Base-by-base conservation (phyloP, 108 stramenopile genomes). In the Skeletonema marinoi region DNA sequence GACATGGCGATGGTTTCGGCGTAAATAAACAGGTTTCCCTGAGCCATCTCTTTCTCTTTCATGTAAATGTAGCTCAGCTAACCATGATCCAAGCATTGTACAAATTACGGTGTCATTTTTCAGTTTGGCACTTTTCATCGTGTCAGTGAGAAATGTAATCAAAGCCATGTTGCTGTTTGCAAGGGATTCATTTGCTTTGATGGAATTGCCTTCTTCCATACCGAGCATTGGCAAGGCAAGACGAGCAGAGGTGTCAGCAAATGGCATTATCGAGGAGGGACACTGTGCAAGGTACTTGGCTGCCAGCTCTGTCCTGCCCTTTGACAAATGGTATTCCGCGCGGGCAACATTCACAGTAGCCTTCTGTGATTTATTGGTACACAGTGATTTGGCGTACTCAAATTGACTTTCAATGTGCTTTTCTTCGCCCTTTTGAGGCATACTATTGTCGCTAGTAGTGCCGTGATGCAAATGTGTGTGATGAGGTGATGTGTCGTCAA, bases 71-170 rank as follows among this genome's bases (percentile, higher is more conserved):
- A 95, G 72, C 78, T 93, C 92, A 10, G 92, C 85, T 58, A 96
- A 72, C 95, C 95, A 96, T 7, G 93, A 84, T 21, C 91, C 95
- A 63, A 96, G 86, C 90, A 96, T 96, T 63, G 92, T 93, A 62
- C 85, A 90, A 0, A 87, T 83, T 73, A 91, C 80, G 19, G 77
- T 78, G 73, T 94, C 89, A 61, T 89, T 75, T 42, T 88, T 90
- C 46, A 86, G 81, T 68, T 89, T 90, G 16, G 78, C 87, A 60
- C 76, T 84, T 64, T 88, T 85, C 85, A 96, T 89, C 65, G 91
- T 96, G 56, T 93, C 92, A 41, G 77, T 84, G 10, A 96, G 75
- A 70, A 86, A 96, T 29, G 93, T 80, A 46, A 93, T 94, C 48
- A 96, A 74, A 21, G 89, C 89, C 64, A 85, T 32, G 72, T 93